Evolutionary conservation across 495 filamentous ascomycete genomes (phyloP), one percentile per base, ranked within the genome.

Genomic region (Evernia prunastri): DNA sequence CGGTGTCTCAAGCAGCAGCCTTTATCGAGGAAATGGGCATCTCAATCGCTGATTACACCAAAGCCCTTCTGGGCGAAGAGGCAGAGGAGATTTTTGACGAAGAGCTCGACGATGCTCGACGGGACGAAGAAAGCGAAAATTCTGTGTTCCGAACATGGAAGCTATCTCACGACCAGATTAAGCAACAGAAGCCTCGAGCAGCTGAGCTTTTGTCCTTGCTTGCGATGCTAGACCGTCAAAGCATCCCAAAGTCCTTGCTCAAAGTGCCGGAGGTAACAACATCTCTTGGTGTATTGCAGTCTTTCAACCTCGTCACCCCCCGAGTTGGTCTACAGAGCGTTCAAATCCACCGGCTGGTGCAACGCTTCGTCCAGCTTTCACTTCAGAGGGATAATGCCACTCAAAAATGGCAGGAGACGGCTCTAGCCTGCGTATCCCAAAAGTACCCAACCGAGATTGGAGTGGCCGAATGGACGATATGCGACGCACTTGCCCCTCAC

Each of bases 101-200:
- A 66, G 73, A 77, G 1, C 77, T 77, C 56, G 68, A 74, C n/a
- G 78, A 79, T 61, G 58, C 73, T 6, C 39, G 70, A n/a, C 60
- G 78, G 58, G 75, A 80, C 66, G 29, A 35, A 25, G 70, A 72
- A 13, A 64, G 65, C 0, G 64, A 67, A 13, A 81, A 81, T 63
- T 72, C 78, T 0, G 71, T 82, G 0, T 68, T 72, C 17, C 69
- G 63, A 9, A 82, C 80, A 13, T 82, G 76, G 79, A 65, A 76
- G n/a, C 69, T 82, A 27, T 82, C 80, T 10, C 80, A 81, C 40
- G 66, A 78, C 15, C 76, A 78, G 47, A 81, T 82, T 33, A 70
- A 63, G 13, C 36, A 54, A 13, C 63, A 59, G 1, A 63, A 72
- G 61, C 63, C 70, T 20, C 33, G 69, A 10, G 78, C 81, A 43